A percentile compares a stretch with the other conserved stretches of the same genome.
Conservation (phyloP, 805 yeast species). For the Dipodascopsis uninucleata region DNA sequence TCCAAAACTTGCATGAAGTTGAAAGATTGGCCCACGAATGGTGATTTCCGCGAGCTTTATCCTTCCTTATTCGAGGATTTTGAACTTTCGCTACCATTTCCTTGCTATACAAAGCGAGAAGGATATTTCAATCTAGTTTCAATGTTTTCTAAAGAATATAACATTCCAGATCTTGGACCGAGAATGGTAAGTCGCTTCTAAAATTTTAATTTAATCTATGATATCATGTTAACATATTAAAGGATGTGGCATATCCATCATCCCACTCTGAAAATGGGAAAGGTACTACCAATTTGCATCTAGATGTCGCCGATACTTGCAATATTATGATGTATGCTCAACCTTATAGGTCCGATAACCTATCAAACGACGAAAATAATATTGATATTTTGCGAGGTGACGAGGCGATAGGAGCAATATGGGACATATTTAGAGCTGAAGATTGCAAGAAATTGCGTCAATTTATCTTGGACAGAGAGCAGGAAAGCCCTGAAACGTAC, state of each 20-base stretch:
- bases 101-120: slow-evolving; percentile 17
- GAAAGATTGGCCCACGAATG: slow-evolving; percentile 24
- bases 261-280: slow-evolving; percentile 11
- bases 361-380: neutral
- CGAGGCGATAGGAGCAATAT: slow-evolving; percentile 14
- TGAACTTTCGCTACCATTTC: slow-evolving; percentile 21
- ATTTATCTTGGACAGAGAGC: slow-evolving; percentile 22
- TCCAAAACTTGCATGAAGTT: slow-evolving; percentile 9
- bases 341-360: too few species aligned
- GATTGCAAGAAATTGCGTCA: slow-evolving; percentile 15
- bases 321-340: slow-evolving; percentile 21
- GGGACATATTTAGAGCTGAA: slow-evolving; percentile 24
- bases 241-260: slow-evolving; percentile 22
- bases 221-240: slow-evolving; percentile 10
- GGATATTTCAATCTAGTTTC: slow-evolving; percentile 23
- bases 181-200: slow-evolving; percentile 6
- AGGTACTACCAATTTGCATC: slow-evolving; percentile 20
- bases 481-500: slow-evolving; percentile 17
- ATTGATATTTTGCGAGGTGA: neutral
- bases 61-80: slow-evolving; percentile 23
- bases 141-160: slow-evolving; percentile 19
- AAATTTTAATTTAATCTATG: neutral
- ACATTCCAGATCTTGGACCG: slow-evolving; percentile 25
- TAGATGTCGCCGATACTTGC: slow-evolving; percentile 25
- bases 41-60: slow-evolving; percentile 16